phyloP scores from a whole-genome alignment of 2,329 filamentous ascomycete species.

The Claviceps capensis region DNA sequence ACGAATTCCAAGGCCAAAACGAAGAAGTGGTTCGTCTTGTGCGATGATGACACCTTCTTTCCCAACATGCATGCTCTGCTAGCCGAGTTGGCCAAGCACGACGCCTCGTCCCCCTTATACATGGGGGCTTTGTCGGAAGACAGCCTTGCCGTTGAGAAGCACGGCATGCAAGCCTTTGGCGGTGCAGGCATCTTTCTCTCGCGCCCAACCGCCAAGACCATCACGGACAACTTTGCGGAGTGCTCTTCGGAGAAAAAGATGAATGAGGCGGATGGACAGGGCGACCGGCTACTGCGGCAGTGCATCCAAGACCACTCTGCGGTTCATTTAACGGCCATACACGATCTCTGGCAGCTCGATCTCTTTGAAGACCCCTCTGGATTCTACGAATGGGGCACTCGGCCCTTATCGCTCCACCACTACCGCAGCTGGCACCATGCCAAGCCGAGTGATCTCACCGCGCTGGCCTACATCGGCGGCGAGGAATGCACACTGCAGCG shows the following conservation, averaged over 20 bases:
- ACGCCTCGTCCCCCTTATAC: slow-evolving; percentile 38
- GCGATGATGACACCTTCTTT: slow-evolving; percentile 54
- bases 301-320: slow-evolving; percentile 49
- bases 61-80: slow-evolving; percentile 40
- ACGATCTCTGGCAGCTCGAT: slow-evolving; percentile 47
- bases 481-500: slow-evolving; percentile 45
- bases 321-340: slow-evolving; percentile 38
- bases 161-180: slow-evolving; percentile 49
- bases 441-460: slow-evolving; percentile 38
- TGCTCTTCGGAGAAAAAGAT: slow-evolving; percentile 25
- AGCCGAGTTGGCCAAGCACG: slow-evolving; percentile 35
- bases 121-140: slow-evolving; percentile 49
- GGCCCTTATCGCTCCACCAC: slow-evolving; percentile 47
- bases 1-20: slow-evolving; percentile 30
- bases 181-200: slow-evolving; percentile 50
- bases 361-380: slow-evolving; percentile 45
- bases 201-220: slow-evolving; percentile 29
- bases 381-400: slow-evolving; percentile 47
- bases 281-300: slow-evolving; percentile 4
- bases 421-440: slow-evolving; percentile 47
- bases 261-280: not conserved
- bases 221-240: slow-evolving; percentile 27
- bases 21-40: slow-evolving; percentile 46
- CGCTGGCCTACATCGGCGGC: slow-evolving; percentile 29
- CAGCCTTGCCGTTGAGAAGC: slow-evolving; percentile 41